Evolutionary conservation across 495 filamentous ascomycete species (phyloP).

Genomic region (Thozetella sp.): DNA sequence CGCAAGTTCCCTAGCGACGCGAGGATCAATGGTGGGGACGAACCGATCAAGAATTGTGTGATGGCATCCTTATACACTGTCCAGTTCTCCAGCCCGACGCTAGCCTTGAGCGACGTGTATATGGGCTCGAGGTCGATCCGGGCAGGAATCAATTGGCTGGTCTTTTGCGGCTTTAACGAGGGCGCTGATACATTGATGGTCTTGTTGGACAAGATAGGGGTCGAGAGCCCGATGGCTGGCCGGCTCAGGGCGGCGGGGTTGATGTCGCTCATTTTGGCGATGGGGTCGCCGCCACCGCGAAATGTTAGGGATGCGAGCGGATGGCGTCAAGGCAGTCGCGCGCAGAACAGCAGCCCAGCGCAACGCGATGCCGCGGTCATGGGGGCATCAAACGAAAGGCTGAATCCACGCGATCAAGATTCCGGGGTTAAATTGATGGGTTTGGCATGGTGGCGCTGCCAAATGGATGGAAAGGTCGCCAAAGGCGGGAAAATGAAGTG

Average conservation of each 20-base stretch:
- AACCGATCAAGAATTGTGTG: constrained; percentile 77
- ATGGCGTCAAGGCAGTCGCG: constrained; percentile 37
- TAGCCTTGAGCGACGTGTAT: constrained; percentile 82
- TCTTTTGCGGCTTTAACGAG: constrained; percentile 61
- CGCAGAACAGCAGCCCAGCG: constrained; percentile 37
- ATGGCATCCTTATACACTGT: constrained; percentile 82
- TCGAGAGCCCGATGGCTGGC: constrained; percentile 60
- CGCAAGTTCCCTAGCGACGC: neutral
- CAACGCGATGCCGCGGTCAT: constrained; percentile 39
- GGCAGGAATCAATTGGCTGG: constrained; percentile 64
- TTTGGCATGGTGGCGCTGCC: constrained; percentile 27
- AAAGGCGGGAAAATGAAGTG: neutral
- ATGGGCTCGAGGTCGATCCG: constrained; percentile 90
- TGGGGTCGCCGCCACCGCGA: constrained; percentile 12
- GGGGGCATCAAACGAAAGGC: constrained; percentile 28
- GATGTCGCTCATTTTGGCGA: constrained; percentile 72
- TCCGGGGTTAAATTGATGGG: constrained; percentile 33
- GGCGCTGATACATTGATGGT: constrained; percentile 58
- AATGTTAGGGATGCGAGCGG: constrained; percentile 3
- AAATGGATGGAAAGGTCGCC: constrained; percentile 24
- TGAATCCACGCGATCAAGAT: constrained; percentile 37
- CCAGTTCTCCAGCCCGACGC: constrained; percentile 82
- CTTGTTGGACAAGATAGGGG: constrained; percentile 62
- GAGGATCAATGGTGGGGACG: constrained; percentile 10
- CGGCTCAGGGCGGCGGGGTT: constrained; percentile 83